Evolutionary conservation across 306 rosid species (phyloP), one percentile per base, ranked within the genome.

Genomic region (Sophora flavescens): DNA sequence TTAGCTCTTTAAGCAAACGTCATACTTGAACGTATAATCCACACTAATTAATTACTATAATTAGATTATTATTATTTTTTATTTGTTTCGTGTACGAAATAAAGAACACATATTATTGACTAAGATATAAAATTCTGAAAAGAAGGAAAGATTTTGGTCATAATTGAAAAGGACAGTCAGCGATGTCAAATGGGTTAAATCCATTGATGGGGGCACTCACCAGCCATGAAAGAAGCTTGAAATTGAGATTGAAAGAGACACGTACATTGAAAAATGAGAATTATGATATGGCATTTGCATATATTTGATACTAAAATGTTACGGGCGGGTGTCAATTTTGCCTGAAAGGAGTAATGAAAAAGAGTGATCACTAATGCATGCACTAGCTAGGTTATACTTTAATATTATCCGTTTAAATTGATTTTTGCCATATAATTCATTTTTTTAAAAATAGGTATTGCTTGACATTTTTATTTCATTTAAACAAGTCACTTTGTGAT

Each of bases 211-310:
- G 85, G 80, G 22, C 81, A 68, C 59, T 32, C 71, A 72, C 74
- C 71, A 77, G 79, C 80, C 71, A 81, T 68, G 85, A 84, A 80
- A 72, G 80, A 41, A 77, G 76, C 41, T 62, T 68, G 72, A 84
- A 36, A 65, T 77, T 77, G 85, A 68, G 48, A 54, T 15, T 56
- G 83, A 85, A 76, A 70, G 83, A 14, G 80, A 81, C 76, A 0
- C 15, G 14, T 56, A 62, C 33, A 66, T 38, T 39, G 39, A 26
- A 8, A 59, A 44, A 65, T 62, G 13, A 10, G 16, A 74, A 68
- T 51, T 60, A 26, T 54, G 54, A 66, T 15, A 33, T 53, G 15
- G 4, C 14, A 50, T 39, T 61, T 78, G 39, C 22, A 56, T 66
- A 33, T 30, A 3, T 76, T 68, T 30, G 3, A 63, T 36, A 33